Percentiles rank a stretch among this genome's conserved stretches.
Conservation (phyloP, 2,329 filamentous ascomycete genomes). For the Monascus ruber region DNA sequence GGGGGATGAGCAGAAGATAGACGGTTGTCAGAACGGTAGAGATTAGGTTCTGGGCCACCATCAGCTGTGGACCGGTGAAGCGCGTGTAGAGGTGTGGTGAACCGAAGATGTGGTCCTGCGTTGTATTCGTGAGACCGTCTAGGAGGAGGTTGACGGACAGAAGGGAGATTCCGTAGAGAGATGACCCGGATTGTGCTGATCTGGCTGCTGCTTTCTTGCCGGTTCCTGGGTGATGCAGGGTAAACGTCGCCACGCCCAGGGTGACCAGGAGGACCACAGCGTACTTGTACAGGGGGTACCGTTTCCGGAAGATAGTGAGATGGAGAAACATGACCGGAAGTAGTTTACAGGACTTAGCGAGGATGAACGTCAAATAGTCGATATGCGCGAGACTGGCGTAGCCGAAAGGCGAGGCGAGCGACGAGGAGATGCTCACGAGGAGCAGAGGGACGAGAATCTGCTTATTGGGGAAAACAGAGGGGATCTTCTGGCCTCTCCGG, state of each 20-base stretch:
- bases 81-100: constrained; percentile 53
- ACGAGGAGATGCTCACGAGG: constrained; percentile 76
- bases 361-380: constrained; percentile 95
- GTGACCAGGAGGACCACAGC: constrained; percentile 85
- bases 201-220: constrained; percentile 39
- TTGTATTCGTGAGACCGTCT: constrained; percentile 90
- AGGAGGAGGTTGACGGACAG: constrained; percentile 85
- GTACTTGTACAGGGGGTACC: constrained; percentile 95
- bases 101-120: constrained; percentile 86
- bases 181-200: constrained; percentile 45
- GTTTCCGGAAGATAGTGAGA: constrained; percentile 76
- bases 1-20: constrained; percentile 71
- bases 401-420: constrained; percentile 87
- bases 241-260: constrained; percentile 86
- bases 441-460: constrained; percentile 66
- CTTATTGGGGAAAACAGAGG: constrained; percentile 60
- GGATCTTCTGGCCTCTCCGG: constrained; percentile 39
- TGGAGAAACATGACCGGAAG: constrained; percentile 98
- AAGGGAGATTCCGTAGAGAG: constrained; percentile 61
- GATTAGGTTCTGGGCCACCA: constrained; percentile 94
- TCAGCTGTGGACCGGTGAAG: constrained; percentile 94
- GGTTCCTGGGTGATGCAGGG: constrained; percentile 64
- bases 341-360: constrained; percentile 96
- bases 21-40: constrained; percentile 62
- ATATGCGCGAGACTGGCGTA: constrained; percentile 88